These are phyloP conservation scores for Xerophyta viscosa DNA, from an alignment of 106 monocot species.

Conservation along the genomic window DNA sequence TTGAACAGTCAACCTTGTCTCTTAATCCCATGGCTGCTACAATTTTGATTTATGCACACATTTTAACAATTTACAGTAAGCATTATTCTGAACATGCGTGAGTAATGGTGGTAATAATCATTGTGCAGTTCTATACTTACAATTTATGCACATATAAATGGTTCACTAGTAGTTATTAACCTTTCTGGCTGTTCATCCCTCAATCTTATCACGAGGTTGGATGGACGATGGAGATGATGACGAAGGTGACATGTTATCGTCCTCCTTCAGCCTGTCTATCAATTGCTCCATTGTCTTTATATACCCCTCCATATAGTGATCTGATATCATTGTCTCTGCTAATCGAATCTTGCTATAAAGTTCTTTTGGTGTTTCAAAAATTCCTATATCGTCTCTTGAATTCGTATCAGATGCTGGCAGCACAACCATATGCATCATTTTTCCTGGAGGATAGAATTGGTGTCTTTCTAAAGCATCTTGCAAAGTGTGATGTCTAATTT, in stretches of 20 bases:
- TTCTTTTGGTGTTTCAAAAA: slow-evolving; percentile 51
- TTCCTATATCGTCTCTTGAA: slow-evolving; percentile 17
- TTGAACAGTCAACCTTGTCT: too few species aligned
- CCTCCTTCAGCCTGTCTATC: slow-evolving; percentile 42
- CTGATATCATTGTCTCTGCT: slow-evolving; percentile 58
- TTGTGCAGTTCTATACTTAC: too few species aligned
- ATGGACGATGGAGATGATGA: too few species aligned
- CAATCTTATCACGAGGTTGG: too few species aligned
- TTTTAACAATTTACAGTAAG: too few species aligned
- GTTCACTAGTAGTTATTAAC: too few species aligned
- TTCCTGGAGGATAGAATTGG: slow-evolving; percentile 60
- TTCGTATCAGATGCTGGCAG: slow-evolving; percentile 12
- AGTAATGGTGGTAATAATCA: too few species aligned
- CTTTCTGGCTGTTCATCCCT: too few species aligned
- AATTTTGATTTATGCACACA: too few species aligned
- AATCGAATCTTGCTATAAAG: slow-evolving; percentile 60
- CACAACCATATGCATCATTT: slow-evolving; percentile 61
- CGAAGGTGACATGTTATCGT: slow-evolving; percentile 13
- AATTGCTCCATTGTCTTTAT: slow-evolving; percentile 63
- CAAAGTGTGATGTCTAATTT: slow-evolving; percentile 17
- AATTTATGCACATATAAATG: too few species aligned
- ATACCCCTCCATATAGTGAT: slow-evolving; percentile 71
- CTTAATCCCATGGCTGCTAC: too few species aligned
- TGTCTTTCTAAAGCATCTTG: slow-evolving; percentile 21
- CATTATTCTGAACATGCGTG: too few species aligned